phyloP scores from a whole-genome alignment of 192 early-diverging fungal genomes.

The Phycomyces blakesleeanus region DNA sequence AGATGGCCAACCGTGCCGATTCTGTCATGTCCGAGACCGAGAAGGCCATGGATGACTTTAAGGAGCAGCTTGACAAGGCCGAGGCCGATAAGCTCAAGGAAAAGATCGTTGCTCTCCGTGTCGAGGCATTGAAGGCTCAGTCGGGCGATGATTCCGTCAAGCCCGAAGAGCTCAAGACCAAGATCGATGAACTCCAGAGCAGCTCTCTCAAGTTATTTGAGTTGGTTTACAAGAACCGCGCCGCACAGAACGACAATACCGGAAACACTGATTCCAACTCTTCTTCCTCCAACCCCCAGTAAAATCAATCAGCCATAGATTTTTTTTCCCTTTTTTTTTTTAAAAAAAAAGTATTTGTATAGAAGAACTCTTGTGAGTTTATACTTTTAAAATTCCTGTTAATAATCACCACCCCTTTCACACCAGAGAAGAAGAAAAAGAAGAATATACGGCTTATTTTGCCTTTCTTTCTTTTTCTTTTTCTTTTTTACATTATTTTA shows the following conservation, averaged over 20 bases:
- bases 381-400: background rate
- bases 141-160: constrained; percentile 60
- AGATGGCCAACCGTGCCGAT: constrained; percentile 91
- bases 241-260: constrained; percentile 16
- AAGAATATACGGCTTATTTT: too few species aligned
- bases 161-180: constrained; percentile 86
- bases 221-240: constrained; percentile 89
- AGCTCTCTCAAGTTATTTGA: constrained; percentile 94
- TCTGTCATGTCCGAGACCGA: constrained; percentile 89
- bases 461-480: too few species aligned
- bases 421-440: background rate
- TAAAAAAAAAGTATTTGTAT: background rate
- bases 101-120: constrained; percentile 79
- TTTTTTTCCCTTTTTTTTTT: too few species aligned
- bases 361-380: background rate
- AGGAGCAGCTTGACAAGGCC: constrained; percentile 86
- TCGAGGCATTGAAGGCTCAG: constrained; percentile 67
- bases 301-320: too few species aligned
- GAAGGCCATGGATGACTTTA: constrained; percentile 94
- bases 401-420: background rate
- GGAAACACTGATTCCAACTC: background rate
- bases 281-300: background rate
- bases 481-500: background rate
- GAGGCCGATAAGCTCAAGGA: constrained; percentile 86
- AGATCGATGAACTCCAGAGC: constrained; percentile 82